Evolutionary conservation across 192 early-diverging fungal species (phyloP).

Genomic region (Gamsiella multidivaricata): DNA sequence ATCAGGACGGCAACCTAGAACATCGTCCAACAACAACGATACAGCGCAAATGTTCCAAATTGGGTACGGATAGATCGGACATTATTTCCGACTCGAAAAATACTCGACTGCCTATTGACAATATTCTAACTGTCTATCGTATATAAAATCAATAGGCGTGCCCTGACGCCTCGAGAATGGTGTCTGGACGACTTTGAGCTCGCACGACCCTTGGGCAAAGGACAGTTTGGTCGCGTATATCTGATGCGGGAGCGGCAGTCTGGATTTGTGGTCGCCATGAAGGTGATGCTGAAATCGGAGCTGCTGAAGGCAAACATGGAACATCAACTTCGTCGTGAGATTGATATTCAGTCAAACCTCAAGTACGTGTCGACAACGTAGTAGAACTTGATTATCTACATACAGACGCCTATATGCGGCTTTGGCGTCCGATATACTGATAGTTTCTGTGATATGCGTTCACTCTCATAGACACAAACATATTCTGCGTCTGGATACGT

Average conservation of each 20-base stretch:
- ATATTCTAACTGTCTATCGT: background rate
- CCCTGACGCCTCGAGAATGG: conserved; percentile 57
- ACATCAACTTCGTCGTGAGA: conserved; percentile 91
- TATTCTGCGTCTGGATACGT: conserved; percentile 94
- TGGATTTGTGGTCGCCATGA: conserved; percentile 92
- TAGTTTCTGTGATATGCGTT: too few species aligned
- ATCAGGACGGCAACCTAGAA: conserved; percentile 4
- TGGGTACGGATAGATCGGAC: conserved; percentile 4
- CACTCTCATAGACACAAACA: conserved; percentile 78
- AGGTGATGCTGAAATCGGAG: conserved; percentile 89
- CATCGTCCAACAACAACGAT: background rate
- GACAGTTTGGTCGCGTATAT: conserved; percentile 97
- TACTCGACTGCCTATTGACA: too few species aligned
- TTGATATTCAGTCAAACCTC: conserved; percentile 94
- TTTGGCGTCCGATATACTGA: too few species aligned
- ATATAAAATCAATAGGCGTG: conserved; percentile 9
- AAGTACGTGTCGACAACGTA: conserved; percentile 63
- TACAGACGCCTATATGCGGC: too few species aligned
- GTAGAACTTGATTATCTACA: too few species aligned
- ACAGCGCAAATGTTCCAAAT: background rate
- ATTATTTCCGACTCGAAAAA: too few species aligned
- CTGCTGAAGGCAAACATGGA: conserved; percentile 81
- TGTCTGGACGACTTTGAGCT: conserved; percentile 89
- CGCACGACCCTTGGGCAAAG: conserved; percentile 87
- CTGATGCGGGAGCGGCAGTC: conserved; percentile 88